Evolutionary conservation across 192 early-diverging fungal species (phyloP).

Genomic region (Podila verticillata): DNA sequence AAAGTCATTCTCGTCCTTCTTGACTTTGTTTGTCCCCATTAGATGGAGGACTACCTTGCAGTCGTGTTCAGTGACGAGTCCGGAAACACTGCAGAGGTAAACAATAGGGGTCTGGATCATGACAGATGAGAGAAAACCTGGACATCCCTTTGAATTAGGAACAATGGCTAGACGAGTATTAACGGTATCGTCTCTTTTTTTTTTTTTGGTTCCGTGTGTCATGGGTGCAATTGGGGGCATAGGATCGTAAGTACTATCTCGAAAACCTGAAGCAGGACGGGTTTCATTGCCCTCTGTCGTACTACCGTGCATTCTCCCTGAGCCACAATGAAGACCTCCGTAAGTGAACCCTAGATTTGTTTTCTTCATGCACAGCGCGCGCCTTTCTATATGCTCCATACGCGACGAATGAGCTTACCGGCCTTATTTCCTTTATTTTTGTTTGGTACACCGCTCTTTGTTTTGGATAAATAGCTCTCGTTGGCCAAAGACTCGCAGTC

Average conservation of each 20-base stretch:
- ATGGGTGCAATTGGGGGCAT: neutral
- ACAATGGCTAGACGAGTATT: no score
- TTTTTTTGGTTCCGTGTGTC: neutral
- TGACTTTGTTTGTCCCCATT: neutral
- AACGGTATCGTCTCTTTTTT: no score
- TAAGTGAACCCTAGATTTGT: neutral
- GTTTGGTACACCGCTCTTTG: no score
- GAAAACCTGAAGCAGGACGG: neutral
- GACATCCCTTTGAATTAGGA: no score
- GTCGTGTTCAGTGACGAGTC: neutral
- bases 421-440: no score
- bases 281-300: conserved; percentile 10
- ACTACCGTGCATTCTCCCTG: conserved; percentile 3
- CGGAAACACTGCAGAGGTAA: conserved; percentile 5
- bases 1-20: neutral
- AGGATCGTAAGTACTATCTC: conserved; percentile 14
- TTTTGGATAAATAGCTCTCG: conserved; percentile 1
- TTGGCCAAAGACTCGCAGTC: conserved; percentile 4
- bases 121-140: no score
- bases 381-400: neutral
- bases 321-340: conserved; percentile 15
- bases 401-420: neutral
- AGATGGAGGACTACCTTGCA: conserved; percentile 4
- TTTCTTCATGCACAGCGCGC: neutral
- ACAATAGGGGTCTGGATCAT: no score